phyloP scores from a whole-genome alignment of 768 basidiomycete species.

The Termitomyces sp. region DNA sequence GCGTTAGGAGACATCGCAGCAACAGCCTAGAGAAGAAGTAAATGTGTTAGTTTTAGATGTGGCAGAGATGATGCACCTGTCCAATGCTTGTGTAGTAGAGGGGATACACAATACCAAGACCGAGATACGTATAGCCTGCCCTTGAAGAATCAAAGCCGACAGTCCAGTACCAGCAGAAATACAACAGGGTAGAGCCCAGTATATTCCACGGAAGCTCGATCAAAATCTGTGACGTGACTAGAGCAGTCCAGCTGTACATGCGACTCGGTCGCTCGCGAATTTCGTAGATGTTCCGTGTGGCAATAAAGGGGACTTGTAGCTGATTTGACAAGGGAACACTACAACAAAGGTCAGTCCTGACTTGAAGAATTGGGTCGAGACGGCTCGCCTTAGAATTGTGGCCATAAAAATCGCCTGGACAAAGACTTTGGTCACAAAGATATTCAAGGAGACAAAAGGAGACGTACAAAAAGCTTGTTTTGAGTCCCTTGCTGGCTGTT shows the following conservation, averaged over 20 bases:
- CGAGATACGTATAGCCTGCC: conserved; percentile 55
- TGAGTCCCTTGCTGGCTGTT: conserved; percentile 52
- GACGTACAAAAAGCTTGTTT: conserved; percentile 58
- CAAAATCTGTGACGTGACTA: conserved; percentile 48
- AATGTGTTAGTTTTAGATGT: background rate
- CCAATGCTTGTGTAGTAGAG: conserved; percentile 57
- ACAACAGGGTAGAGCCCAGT: conserved; percentile 50
- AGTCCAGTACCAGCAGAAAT: conserved; percentile 67
- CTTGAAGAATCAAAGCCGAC: conserved; percentile 51
- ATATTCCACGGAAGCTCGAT: conserved; percentile 62
- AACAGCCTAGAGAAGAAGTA: conserved; percentile 40
- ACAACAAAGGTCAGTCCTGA: background rate
- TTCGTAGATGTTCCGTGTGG: conserved; percentile 56
- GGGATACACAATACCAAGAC: conserved; percentile 49
- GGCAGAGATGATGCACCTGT: conserved; percentile 24
- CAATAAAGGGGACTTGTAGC: conserved; percentile 55
- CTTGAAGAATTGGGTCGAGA: background rate
- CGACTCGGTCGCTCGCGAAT: conserved; percentile 61
- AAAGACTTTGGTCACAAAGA: background rate
- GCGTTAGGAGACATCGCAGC: conserved; percentile 52
- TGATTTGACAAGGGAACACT: conserved; percentile 56
- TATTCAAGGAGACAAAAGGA: conserved; percentile 7
- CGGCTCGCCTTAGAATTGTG: conserved; percentile 32
- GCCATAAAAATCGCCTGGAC: conserved; percentile 50
- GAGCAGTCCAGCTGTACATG: conserved; percentile 62